Evolutionary conservation across 108 stramenopile species (phyloP).

Genomic region (Mediolabrus comicus): DNA sequence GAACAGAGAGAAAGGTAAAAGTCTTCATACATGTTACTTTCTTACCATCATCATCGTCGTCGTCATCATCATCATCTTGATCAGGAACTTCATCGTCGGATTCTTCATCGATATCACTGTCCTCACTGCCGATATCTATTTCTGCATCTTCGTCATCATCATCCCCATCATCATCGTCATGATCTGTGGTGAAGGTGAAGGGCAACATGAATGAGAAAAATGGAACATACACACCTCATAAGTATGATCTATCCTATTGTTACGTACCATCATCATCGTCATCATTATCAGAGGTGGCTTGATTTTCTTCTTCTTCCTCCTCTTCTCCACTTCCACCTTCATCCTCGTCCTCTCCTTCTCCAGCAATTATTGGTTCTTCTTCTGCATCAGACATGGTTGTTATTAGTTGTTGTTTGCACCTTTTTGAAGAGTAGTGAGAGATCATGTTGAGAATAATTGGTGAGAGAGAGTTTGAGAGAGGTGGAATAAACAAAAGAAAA

Average conservation of each 20-base stretch:
- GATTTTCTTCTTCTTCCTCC: background rate
- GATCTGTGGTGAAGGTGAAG: background rate
- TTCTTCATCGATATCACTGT: background rate
- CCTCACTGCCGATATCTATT: slow-evolving; percentile 1
- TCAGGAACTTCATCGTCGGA: background rate
- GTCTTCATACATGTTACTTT: background rate
- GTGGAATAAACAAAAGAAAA: background rate
- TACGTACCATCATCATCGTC: slow-evolving; percentile 8
- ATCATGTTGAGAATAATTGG: background rate
- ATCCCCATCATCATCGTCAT: background rate
- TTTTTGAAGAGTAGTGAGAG: background rate
- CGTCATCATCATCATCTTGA: background rate
- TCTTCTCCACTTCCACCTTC: background rate
- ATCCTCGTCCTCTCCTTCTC: background rate
- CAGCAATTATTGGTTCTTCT: slow-evolving; percentile 3
- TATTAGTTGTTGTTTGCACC: background rate
- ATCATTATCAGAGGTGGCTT: background rate
- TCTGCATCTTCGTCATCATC: background rate
- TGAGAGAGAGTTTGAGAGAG: no score
- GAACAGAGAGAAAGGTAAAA: background rate
- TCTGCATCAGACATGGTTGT: slow-evolving; percentile 2
- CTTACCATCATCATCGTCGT: slow-evolving; percentile 5
- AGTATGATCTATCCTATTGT: background rate
- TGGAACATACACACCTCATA: background rate
- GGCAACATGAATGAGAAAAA: background rate